Conservation (phyloP, 2,329 filamentous ascomycete species). For the Fusarium haematococcum region DNA sequence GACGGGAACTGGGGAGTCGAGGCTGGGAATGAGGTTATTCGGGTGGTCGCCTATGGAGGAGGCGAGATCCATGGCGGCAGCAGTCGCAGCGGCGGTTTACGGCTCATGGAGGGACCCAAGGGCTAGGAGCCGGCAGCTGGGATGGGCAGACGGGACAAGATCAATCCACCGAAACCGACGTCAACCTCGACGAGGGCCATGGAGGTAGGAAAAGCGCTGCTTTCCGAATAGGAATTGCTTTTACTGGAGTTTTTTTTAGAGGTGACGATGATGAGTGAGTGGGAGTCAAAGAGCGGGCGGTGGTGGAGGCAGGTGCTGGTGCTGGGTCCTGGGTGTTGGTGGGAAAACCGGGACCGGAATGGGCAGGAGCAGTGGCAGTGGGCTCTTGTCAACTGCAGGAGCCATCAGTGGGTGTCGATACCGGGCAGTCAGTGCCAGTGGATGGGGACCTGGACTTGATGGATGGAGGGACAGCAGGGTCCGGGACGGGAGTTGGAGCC, state of each 20-base stretch:
- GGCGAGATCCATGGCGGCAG: conserved; percentile 46
- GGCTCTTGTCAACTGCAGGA: not conserved
- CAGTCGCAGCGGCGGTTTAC: conserved; percentile 31
- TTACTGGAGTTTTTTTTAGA: conserved; percentile 12
- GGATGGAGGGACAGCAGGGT: not conserved
- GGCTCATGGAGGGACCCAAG: conserved; percentile 41
- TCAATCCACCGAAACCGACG: conserved; percentile 34
- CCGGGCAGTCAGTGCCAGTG: not conserved
- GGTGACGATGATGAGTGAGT: conserved; percentile 21
- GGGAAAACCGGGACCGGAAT: conserved; percentile 43
- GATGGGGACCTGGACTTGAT: not conserved
- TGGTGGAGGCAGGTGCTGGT: conserved; percentile 31
- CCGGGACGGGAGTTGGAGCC: not conserved
- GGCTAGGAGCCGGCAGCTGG: conserved; percentile 33
- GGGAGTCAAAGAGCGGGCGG: conserved; percentile 29
- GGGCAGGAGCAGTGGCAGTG: conserved; percentile 10
- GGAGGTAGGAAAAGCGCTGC: conserved; percentile 9
- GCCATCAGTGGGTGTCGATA: conserved; percentile 3
- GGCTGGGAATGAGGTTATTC: conserved; percentile 42
- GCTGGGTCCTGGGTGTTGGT: conserved; percentile 30
- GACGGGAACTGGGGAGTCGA: conserved; percentile 41
- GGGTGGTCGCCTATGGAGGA: conserved; percentile 43
- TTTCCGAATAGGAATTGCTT: conserved; percentile 13
- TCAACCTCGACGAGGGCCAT: conserved; percentile 32
- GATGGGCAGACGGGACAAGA: conserved; percentile 22